Base-by-base conservation (phyloP, 371 early-diverging fungal species). In the Mycotypha africana region DNA sequence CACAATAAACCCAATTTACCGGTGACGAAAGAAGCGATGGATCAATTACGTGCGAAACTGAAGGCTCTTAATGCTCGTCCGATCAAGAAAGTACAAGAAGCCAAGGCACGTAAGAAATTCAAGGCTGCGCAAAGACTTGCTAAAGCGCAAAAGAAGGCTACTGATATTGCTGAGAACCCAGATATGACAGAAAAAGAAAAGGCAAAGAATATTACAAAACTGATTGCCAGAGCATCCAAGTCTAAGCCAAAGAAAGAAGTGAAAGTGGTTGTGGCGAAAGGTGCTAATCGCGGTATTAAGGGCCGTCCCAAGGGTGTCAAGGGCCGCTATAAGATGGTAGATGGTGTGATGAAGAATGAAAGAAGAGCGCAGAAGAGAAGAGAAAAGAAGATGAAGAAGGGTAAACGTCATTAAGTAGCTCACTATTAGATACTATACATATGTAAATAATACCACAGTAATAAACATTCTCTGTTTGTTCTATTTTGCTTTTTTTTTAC, bases 1-100 rank as follows among this genome's bases (percentile, higher is more conserved):
- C 93, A 94, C 66, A 93, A 89, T 75, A 82, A 88, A 49, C 91
- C 91, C 15, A 71, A 82, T 54, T 57, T 91, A 24, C 97, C 97
- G 11, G 84, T 95, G 19, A 92, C 97, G 24, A 95, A 96, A 65
- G 97, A 98, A 70, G 95, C 97, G 3, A 88, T 95, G 33, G 70
- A 85, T 28, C 80, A 88, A 38, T 76, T 96, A 41, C 69, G 78
- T 52, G 87, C 89, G 28, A 82, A 85, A 45, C 74, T 91, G 53
- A 79, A 79, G 62, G 93, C 89, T 5, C 63, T 98, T 49, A 86
- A 97, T 67, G 95, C 94, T 10, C 89, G 95, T 30, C 96, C 97
- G 16, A 96, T 97, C 68, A 97, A 97, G 68, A 98, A 97, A 84
- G 87, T 97, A 25, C 91, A 90, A n/a, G 98, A 98, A 74, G 97